Evolutionary conservation across 768 basidiomycete genomes (phyloP).

Genomic region (Lactarius quietus): DNA sequence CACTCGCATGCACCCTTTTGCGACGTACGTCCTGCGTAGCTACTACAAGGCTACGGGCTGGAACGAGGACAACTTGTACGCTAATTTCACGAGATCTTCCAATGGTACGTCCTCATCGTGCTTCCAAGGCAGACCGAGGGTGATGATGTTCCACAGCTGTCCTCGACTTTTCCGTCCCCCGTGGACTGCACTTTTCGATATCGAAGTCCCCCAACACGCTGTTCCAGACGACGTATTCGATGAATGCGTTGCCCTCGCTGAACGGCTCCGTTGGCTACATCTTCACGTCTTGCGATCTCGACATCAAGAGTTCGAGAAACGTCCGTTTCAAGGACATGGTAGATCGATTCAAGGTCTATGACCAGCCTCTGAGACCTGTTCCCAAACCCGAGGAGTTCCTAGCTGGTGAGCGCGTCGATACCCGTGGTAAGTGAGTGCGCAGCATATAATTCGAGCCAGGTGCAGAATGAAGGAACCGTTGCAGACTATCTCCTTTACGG

Average conservation of each 20-base stretch:
- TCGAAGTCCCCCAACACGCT: slow-evolving; percentile 86
- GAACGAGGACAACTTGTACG: slow-evolving; percentile 95
- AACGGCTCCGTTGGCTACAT: slow-evolving; percentile 93
- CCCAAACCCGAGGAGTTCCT: slow-evolving; percentile 77
- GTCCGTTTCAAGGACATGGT: slow-evolving; percentile 86
- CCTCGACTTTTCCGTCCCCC: slow-evolving; percentile 86
- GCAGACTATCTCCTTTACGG: slow-evolving; percentile 94
- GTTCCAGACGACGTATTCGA: slow-evolving; percentile 88
- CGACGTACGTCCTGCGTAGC: slow-evolving; percentile 80
- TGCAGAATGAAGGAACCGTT: neutral
- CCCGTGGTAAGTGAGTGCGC: slow-evolving; percentile 52
- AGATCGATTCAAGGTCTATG: slow-evolving; percentile 82
- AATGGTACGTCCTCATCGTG: slow-evolving; percentile 51
- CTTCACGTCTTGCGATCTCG: slow-evolving; percentile 82
- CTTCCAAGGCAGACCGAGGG: neutral
- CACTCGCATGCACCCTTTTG: slow-evolving; percentile 72
- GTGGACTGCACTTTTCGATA: slow-evolving; percentile 71
- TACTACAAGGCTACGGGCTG: slow-evolving; percentile 94
- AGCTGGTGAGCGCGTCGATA: slow-evolving; percentile 73
- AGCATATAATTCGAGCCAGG: neutral
- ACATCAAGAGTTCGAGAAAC: slow-evolving; percentile 62
- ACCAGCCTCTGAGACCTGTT: slow-evolving; percentile 76
- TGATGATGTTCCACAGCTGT: slow-evolving; percentile 52
- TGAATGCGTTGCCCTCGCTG: slow-evolving; percentile 89
- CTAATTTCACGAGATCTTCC: slow-evolving; percentile 85